Evolutionary conservation across 176 grass and related monocot species (phyloP).

Genomic region (Typha latifolia): DNA sequence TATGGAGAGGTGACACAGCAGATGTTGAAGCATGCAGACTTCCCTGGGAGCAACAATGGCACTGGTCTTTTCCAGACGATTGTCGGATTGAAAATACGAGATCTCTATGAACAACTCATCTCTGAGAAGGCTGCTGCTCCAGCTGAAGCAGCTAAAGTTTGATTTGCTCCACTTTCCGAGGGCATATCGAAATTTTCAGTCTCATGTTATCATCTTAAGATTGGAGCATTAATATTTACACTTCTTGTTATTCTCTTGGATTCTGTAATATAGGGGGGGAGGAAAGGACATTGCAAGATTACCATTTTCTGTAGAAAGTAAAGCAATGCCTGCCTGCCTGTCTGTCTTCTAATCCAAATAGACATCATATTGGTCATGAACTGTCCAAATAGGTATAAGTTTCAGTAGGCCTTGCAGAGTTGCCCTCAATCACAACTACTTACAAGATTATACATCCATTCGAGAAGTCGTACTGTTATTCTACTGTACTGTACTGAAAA

Average conservation of each 20-base stretch:
- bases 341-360: no score
- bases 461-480: no score
- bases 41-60: conserved; percentile 84
- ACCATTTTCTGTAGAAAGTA: not conserved
- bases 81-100: conserved; percentile 75
- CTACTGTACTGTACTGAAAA: no score
- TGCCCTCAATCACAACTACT: no score
- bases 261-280: not conserved
- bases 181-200: not conserved
- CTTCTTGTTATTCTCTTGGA: not conserved
- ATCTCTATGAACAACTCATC: conserved; percentile 71
- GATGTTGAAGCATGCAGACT: conserved; percentile 84
- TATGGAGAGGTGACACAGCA: conserved; percentile 95
- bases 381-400: no score
- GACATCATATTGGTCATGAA: no score
- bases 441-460: no score
- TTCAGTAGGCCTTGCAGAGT: no score
- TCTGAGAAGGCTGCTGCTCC: conserved; percentile 36
- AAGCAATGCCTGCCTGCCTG: no score
- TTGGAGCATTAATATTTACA: not conserved
- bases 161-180: conserved; percentile 11
- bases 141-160: conserved; percentile 62
- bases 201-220: conserved; percentile 12
- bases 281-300: not conserved
- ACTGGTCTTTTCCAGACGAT: conserved; percentile 90